Conservation (phyloP, 257 asterid genomes). For the Solanum paucissectum region DNA sequence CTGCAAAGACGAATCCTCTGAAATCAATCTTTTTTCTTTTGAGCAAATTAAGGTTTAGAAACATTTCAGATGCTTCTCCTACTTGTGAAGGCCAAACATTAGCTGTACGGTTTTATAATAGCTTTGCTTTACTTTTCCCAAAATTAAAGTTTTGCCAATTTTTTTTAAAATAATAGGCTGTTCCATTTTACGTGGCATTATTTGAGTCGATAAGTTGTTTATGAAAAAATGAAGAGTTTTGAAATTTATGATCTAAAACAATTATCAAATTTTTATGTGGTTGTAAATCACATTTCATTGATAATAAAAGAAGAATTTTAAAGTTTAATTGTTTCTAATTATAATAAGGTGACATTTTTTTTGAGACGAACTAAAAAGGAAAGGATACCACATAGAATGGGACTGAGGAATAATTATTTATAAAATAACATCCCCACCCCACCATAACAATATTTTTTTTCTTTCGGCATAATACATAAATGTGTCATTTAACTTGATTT, state of each 20-base stretch:
- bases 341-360: background rate
- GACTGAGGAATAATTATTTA: accelerated
- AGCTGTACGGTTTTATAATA: background rate
- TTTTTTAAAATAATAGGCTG: too few relatives aligned
- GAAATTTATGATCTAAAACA: accelerated
- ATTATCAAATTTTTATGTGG: too few relatives aligned
- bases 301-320: too few relatives aligned
- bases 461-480: background rate
- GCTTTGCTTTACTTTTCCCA: background rate
- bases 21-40: background rate
- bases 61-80: background rate
- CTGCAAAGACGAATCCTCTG: background rate
- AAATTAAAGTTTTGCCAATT: too few relatives aligned
- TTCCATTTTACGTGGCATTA: background rate
- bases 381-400: accelerated
- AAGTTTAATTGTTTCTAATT: too few relatives aligned
- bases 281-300: background rate
- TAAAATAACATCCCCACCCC: background rate
- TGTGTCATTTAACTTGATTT: background rate
- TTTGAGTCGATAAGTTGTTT: background rate
- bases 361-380: too few relatives aligned
- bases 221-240: background rate
- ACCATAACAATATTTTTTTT: background rate
- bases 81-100: background rate
- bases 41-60: background rate